These are phyloP conservation scores for Asterionellopsis glacialis DNA, from an alignment of 108 stramenopile genomes.

Conservation along the genomic window DNA sequence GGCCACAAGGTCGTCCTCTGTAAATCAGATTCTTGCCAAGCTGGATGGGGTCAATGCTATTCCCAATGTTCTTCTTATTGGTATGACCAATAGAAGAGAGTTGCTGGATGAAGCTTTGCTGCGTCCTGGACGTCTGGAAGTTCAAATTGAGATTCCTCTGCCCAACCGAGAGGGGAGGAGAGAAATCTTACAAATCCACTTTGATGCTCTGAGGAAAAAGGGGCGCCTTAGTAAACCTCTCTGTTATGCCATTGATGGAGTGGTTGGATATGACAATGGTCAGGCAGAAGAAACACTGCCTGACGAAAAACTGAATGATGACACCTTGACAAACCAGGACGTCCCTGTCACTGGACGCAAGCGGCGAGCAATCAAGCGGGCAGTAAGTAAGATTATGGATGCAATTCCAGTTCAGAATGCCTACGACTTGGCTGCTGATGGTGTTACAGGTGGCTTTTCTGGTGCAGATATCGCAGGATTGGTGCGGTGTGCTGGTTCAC, in stretches of 20 bases:
- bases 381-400: slow-evolving; percentile 5
- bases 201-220: slow-evolving; percentile 50
- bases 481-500: slow-evolving; percentile 81
- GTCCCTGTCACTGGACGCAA: slow-evolving; percentile 17
- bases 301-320: not conserved
- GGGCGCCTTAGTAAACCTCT: slow-evolving; percentile 64
- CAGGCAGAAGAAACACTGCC: not conserved
- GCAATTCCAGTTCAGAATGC: not conserved
- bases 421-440: slow-evolving; percentile 58
- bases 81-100: slow-evolving; percentile 81
- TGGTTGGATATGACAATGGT: not conserved
- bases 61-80: slow-evolving; percentile 74
- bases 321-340: not conserved
- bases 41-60: slow-evolving; percentile 80
- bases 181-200: slow-evolving; percentile 71
- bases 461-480: slow-evolving; percentile 92
- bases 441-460: slow-evolving; percentile 65
- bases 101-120: slow-evolving; percentile 76
- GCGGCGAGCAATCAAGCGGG: slow-evolving; percentile 22
- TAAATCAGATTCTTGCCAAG: slow-evolving; percentile 79
- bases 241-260: slow-evolving; percentile 75
- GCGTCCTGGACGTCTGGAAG: slow-evolving; percentile 80
- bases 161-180: slow-evolving; percentile 53
- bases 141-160: slow-evolving; percentile 75
- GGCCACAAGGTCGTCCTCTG: slow-evolving; percentile 59